Percentiles rank a stretch among this genome's conserved stretches.
Evolutionary conservation across 2,329 filamentous ascomycete species (phyloP).

Genomic region (Didymella arachidicola): DNA sequence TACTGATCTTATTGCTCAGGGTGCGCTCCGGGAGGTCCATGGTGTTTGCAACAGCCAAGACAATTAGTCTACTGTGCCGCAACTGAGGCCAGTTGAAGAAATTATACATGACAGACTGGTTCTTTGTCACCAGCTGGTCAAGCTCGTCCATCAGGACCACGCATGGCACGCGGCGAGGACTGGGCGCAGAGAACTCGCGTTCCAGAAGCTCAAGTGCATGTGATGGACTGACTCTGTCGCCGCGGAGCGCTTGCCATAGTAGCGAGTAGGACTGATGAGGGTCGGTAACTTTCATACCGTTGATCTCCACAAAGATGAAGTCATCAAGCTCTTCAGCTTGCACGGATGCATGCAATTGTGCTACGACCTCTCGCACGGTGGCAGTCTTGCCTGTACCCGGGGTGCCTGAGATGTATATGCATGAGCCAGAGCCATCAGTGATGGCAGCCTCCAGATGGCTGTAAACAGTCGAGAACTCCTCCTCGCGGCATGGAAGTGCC

Average conservation of each 20-base stretch:
- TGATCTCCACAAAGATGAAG: conserved; percentile 99
- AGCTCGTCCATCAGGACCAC: conserved; percentile 99
- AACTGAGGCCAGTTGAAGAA: conserved; percentile 99
- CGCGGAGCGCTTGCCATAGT: conserved; percentile 94
- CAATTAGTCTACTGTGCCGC: conserved; percentile 89
- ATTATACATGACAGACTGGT: conserved; percentile 99
- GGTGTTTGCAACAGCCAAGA: conserved; percentile 96
- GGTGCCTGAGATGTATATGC: conserved; percentile 99
- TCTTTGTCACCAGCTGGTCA: conserved; percentile 96
- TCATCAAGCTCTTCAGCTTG: conserved; percentile 91
- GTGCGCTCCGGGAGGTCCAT: conserved; percentile 98
- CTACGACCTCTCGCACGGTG: conserved; percentile 93
- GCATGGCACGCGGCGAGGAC: conserved; percentile 88
- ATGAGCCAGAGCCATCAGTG: conserved; percentile 88
- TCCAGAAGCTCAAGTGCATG: conserved; percentile 92
- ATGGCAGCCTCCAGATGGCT: conserved; percentile 94
- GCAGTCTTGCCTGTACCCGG: conserved; percentile 98
- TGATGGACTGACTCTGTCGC: conserved; percentile 87
- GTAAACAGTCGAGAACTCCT: conserved; percentile 91
- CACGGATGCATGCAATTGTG: conserved; percentile 86
- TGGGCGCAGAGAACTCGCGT: conserved; percentile 90
- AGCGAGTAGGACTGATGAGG: conserved; percentile 95
- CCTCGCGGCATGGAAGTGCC: conserved; percentile 88
- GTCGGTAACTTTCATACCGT: conserved; percentile 99
- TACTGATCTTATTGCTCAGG: conserved; percentile 97